These are phyloP conservation scores for Tulasnella sp. DNA, from an alignment of 768 basidiomycete species.

Conservation along the genomic window DNA sequence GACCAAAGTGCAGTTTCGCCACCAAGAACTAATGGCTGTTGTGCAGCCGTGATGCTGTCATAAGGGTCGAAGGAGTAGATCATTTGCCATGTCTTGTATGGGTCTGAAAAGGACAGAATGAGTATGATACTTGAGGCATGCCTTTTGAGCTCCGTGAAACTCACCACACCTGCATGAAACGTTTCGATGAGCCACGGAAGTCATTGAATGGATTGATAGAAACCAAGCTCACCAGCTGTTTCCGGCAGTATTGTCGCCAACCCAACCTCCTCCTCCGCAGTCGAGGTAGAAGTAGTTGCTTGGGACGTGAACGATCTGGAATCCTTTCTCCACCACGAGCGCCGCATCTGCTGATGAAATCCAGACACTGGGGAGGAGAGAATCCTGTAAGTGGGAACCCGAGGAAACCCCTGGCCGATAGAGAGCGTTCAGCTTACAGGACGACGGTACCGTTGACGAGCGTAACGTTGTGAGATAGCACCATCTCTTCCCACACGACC, in stretches of 20 bases:
- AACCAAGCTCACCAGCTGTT: constrained; percentile 58
- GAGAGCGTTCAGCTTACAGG: constrained; percentile 32
- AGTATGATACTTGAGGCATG: not conserved
- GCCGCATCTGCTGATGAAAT: constrained; percentile 51
- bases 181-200: not conserved
- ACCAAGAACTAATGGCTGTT: constrained; percentile 51
- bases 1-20: constrained; percentile 32
- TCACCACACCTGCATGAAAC: not conserved
- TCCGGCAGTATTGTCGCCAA: constrained; percentile 35
- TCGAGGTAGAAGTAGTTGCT: constrained; percentile 75
- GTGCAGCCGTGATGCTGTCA: constrained; percentile 37
- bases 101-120: not conserved
- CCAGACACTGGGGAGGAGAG: constrained; percentile 46
- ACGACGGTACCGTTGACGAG: constrained; percentile 42
- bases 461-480: constrained; percentile 42
- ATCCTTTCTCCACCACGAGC: constrained; percentile 49
- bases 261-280: constrained; percentile 63
- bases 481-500: constrained; percentile 80
- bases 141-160: no score
- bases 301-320: constrained; percentile 52
- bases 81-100: constrained; percentile 19
- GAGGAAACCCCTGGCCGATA: constrained; percentile 4
- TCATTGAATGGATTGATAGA: constrained; percentile 33
- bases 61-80: constrained; percentile 64
- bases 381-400: not conserved